A percentile compares a stretch with the other conserved stretches of the same genome.
Conservation (phyloP, 1,284 basidiomycete species). For the Mycosarcoma maydis region DNA sequence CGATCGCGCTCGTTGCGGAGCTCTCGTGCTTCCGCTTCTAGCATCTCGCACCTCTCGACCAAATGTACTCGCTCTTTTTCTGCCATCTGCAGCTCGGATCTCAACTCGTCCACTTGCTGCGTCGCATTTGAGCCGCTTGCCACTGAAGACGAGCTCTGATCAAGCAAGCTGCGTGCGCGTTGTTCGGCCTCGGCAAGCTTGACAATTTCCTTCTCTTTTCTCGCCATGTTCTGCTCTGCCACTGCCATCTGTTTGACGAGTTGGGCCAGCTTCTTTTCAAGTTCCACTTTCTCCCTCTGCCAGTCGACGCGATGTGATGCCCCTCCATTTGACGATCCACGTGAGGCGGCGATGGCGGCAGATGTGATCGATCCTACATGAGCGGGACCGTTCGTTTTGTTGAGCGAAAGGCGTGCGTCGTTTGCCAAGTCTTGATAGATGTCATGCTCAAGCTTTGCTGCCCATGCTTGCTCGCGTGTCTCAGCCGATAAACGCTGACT, state of each 20-base stretch:
- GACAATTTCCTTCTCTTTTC: constrained; percentile 33
- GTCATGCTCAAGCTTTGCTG: constrained; percentile 22
- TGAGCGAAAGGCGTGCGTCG: constrained; percentile 40
- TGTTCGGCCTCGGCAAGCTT: constrained; percentile 29
- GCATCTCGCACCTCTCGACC: constrained; percentile 16
- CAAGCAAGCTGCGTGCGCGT: constrained; percentile 19
- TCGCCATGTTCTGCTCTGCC: constrained; percentile 20
- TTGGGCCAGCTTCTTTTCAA: constrained; percentile 39
- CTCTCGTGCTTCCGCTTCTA: constrained; percentile 28
- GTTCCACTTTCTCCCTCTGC: constrained; percentile 38
- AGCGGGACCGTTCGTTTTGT: constrained; percentile 31
- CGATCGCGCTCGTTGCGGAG: constrained; percentile 25
- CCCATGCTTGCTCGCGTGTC: constrained; percentile 23
- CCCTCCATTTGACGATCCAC: constrained; percentile 8
- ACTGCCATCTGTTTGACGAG: constrained; percentile 29
- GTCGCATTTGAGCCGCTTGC: background rate
- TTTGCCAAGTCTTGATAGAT: constrained; percentile 24
- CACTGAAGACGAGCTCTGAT: constrained; percentile 14
- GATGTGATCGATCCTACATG: constrained; percentile 25
- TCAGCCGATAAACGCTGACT: constrained; percentile 16
- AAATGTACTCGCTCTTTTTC: constrained; percentile 15
- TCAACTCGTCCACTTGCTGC: constrained; percentile 12
- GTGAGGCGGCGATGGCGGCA: constrained; percentile 21
- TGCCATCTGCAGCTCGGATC: constrained; percentile 8
- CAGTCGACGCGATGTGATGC: constrained; percentile 30